These are phyloP conservation scores for Geranium rotundifolium DNA, from an alignment of 345 rosid genomes.

Conservation along the genomic window DNA sequence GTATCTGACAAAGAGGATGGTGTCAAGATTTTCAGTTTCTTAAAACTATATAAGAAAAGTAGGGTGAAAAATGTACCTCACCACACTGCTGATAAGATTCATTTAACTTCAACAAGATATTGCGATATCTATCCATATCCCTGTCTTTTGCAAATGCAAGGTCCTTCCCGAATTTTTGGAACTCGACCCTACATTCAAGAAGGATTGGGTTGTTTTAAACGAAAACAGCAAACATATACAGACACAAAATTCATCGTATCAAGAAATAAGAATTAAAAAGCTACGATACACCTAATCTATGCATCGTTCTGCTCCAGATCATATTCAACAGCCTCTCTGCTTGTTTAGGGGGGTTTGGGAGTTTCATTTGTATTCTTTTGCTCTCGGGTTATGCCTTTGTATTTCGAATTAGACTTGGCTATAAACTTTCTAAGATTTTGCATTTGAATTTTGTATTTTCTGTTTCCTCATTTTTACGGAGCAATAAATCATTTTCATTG, in stretches of 20 bases:
- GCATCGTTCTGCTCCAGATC: too few relatives aligned
- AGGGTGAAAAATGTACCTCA: slow-evolving; percentile 32
- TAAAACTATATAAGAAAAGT: neutral
- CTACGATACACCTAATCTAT: too few relatives aligned
- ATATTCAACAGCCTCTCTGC: too few relatives aligned
- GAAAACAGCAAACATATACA: neutral
- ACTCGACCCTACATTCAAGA: slow-evolving; percentile 41
- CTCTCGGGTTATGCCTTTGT: too few relatives aligned
- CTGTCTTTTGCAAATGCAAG: slow-evolving; percentile 58
- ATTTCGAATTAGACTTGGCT: too few relatives aligned
- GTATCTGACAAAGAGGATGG: neutral
- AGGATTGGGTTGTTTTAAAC: slow-evolving; percentile 1
- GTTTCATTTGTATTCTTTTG: too few relatives aligned
- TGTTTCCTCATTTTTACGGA: too few relatives aligned
- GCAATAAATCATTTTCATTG: too few relatives aligned
- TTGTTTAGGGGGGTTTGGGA: too few relatives aligned
- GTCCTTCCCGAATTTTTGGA: slow-evolving; percentile 63
- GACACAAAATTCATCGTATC: neutral
- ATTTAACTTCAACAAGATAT: slow-evolving; percentile 42
- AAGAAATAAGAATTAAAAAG: neutral
- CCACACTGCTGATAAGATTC: slow-evolving; percentile 57
- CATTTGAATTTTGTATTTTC: too few relatives aligned
- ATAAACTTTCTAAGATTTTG: too few relatives aligned
- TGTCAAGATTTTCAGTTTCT: neutral
- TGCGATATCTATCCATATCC: slow-evolving; percentile 55